Percentiles rank a stretch among this genome's conserved stretches.
Conservation (phyloP, 2,329 filamentous ascomycete genomes). For the Ascocoryne sarcoides region DNA sequence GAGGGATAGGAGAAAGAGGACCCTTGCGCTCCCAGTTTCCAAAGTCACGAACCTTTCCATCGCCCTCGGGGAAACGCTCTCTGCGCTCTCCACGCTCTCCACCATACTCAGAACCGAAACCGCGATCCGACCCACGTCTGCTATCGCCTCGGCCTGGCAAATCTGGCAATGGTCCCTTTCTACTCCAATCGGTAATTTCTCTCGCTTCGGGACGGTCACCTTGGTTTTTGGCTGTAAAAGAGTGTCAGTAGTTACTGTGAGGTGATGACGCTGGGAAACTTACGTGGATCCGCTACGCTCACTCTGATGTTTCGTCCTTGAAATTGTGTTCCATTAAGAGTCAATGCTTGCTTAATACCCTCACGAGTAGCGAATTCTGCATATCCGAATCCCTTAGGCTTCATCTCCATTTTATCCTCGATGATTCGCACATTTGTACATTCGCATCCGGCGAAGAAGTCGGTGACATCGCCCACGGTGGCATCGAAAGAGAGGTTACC, state of each 20-base stretch:
- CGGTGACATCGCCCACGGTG: constrained; percentile 69
- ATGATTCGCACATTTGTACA: constrained; percentile 91
- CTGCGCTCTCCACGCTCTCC: constrained; percentile 58
- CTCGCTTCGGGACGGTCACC: constrained; percentile 55
- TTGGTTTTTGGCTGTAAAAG: constrained; percentile 68
- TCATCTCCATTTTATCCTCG: constrained; percentile 86
- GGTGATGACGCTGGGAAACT: constrained; percentile 36
- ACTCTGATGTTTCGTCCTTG: constrained; percentile 85
- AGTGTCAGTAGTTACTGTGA: constrained; percentile 14
- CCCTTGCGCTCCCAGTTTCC: constrained; percentile 93
- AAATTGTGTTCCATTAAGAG: constrained; percentile 72
- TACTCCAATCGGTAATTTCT: constrained; percentile 84
- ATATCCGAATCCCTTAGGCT: constrained; percentile 97
- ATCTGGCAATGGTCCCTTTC: constrained; percentile 81
- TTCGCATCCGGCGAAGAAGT: constrained; percentile 78
- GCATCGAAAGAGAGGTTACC: constrained; percentile 96
- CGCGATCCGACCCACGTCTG: constrained; percentile 42
- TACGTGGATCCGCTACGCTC: constrained; percentile 96
- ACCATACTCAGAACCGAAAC: constrained; percentile 42
- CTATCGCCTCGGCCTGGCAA: constrained; percentile 46
- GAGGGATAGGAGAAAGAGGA: constrained; percentile 66
- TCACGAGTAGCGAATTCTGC: constrained; percentile 86
- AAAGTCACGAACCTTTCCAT: constrained; percentile 72
- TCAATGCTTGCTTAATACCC: constrained; percentile 83
- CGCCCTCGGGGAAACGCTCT: constrained; percentile 57